Evolutionary conservation across 306 rosid genomes (phyloP), one percentile per base, ranked within the genome.

Genomic region (Ochetophila trinervis): DNA sequence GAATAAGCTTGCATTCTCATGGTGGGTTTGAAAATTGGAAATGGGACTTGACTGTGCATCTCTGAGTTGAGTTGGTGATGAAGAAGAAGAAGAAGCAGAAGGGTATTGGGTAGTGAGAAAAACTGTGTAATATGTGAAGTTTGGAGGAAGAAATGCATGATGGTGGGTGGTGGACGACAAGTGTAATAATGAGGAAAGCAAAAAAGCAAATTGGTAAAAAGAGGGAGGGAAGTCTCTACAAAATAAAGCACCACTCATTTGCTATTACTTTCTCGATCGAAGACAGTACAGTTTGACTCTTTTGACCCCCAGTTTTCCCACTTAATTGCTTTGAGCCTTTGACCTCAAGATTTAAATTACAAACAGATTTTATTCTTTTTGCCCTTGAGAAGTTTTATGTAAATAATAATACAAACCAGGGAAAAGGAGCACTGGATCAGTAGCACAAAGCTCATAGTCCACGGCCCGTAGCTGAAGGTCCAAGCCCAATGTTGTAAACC

Each of bases 161-260:
- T 19, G 73, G 60, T 69, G 62, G 0, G 63, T 78, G 81, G 87
- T 78, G 85, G 84, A 74, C 12, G 89, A 84, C 85, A 72, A 79
- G 80, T 40, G 49, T 85, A 79, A 85, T 94, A 18, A 90, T 80
- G 79, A 83, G 53, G 47, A 68, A 75, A 70, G 82, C 80, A 76
- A 87, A 87, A n/a, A 78, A 72, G 89, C 84, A 69, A 27, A 50
- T 64, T 53, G 83, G 86, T 68, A 40, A 82, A 85, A 76, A 68
- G 74, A 67, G 52, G 83, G 97, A 83, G 97, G 98, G 98, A 89
- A 82, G 72, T 74, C 71, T 14, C 78, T 89, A 78, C 91, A 84
- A 93, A 90, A 70, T 88, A 90, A 90, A 93, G 96, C 51, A 65
- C 45, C 67, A 65, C 81, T 75, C 63, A 35, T 74, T 83, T 74